Evolutionary conservation across 805 yeast species (phyloP).

Genomic region (Yarrowia phangngaensis): DNA sequence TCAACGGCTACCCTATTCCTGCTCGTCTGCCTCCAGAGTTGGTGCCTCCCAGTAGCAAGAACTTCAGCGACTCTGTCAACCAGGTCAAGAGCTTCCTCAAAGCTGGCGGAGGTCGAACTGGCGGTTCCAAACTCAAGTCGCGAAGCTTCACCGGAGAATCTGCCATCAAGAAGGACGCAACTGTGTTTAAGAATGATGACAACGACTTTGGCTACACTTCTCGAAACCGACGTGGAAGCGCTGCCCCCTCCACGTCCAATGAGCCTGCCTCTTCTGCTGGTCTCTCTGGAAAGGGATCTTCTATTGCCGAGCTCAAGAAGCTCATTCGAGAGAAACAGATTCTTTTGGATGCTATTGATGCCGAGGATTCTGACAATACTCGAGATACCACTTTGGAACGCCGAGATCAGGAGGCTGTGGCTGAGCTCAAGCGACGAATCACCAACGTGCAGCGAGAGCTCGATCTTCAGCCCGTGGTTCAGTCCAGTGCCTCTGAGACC

Average conservation of each 20-base stretch:
- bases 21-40: slow-evolving; percentile 78
- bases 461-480: slow-evolving; percentile 30
- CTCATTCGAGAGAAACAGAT: slow-evolving; percentile 68
- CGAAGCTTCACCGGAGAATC: slow-evolving; percentile 37
- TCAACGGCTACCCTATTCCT: slow-evolving; percentile 88
- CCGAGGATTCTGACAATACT: slow-evolving; percentile 48
- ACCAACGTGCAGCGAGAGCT: slow-evolving; percentile 44
- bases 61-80: slow-evolving; percentile 65
- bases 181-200: slow-evolving; percentile 65
- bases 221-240: slow-evolving; percentile 54
- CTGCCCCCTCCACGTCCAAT: slow-evolving; percentile 6
- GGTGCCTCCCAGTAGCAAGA: slow-evolving; percentile 77
- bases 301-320: slow-evolving; percentile 57
- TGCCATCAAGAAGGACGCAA: slow-evolving; percentile 45
- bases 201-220: slow-evolving; percentile 64
- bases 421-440: slow-evolving; percentile 60
- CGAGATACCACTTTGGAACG: slow-evolving; percentile 41
- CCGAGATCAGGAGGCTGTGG: slow-evolving; percentile 54
- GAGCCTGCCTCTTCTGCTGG: background rate
- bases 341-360: slow-evolving; percentile 65
- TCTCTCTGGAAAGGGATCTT: slow-evolving; percentile 27
- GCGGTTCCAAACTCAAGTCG: slow-evolving; percentile 35
- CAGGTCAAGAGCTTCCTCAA: slow-evolving; percentile 65
- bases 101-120: slow-evolving; percentile 34
- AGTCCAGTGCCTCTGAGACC: background rate